Percentiles rank a stretch among this genome's conserved stretches.
These are phyloP conservation scores for Lantana camara DNA, from an alignment of 257 asterid genomes.

Conservation along the genomic window DNA sequence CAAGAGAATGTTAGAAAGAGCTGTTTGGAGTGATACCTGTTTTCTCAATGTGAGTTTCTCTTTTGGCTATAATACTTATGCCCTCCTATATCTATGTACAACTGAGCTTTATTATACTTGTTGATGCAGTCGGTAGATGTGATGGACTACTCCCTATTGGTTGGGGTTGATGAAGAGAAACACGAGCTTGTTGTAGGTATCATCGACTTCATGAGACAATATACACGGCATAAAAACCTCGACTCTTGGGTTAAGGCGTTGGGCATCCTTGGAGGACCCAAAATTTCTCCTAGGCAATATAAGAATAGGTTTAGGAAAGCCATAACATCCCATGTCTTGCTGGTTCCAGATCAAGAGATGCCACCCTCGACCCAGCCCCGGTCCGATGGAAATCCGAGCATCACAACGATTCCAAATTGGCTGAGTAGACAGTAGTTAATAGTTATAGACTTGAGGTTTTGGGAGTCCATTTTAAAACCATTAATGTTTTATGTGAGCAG, in stretches of 20 bases:
- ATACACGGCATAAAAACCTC: slow-evolving; percentile 93
- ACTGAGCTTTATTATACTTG: slow-evolving; percentile 6
- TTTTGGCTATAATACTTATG: no score
- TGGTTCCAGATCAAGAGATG: slow-evolving; percentile 96
- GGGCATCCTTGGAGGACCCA: slow-evolving; percentile 92
- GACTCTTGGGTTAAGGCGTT: slow-evolving; percentile 95
- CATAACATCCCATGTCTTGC: slow-evolving; percentile 83
- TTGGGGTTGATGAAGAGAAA: slow-evolving; percentile 83
- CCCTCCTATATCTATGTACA: no score
- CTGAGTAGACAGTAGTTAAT: no score
- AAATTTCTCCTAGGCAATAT: slow-evolving; percentile 87
- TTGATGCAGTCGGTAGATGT: slow-evolving; percentile 73
- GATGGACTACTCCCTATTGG: slow-evolving; percentile 92
- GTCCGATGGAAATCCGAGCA: slow-evolving; percentile 60
- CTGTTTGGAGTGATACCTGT: slow-evolving; percentile 94
- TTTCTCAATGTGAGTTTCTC: slow-evolving; percentile 79
- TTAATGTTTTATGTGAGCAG: no score
- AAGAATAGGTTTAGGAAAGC: slow-evolving; percentile 94
- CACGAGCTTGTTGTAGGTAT: slow-evolving; percentile 93
- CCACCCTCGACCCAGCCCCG: slow-evolving; percentile 59
- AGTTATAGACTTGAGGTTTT: no score
- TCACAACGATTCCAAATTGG: slow-evolving; percentile 26
- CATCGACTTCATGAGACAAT: slow-evolving; percentile 92
- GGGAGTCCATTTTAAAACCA: no score
- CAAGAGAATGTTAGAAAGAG: slow-evolving; percentile 80